These are phyloP conservation scores for Kwoniella shivajii DNA, from an alignment of 1,284 basidiomycete species.

Conservation along the genomic window DNA sequence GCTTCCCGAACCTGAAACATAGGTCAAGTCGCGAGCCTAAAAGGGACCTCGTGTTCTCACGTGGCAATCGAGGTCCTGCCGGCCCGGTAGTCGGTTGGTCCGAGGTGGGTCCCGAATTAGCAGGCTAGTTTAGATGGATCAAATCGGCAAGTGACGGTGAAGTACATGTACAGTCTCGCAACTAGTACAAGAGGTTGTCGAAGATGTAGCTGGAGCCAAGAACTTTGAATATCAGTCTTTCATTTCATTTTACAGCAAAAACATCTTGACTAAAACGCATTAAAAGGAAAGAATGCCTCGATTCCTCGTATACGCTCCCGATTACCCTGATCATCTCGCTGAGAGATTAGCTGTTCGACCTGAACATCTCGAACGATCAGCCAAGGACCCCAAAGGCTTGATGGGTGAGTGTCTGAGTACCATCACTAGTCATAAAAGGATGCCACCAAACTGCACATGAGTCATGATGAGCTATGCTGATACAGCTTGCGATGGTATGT, in stretches of 20 bases:
- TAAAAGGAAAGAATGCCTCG: conserved; percentile 29
- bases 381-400: conserved; percentile 23
- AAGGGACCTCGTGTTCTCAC: too few relatives aligned
- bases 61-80: too few relatives aligned
- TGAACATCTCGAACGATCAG: conserved; percentile 33
- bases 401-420: neutral
- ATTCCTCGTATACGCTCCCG: conserved; percentile 44
- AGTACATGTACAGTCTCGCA: neutral
- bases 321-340: conserved; percentile 45
- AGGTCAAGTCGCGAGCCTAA: too few relatives aligned
- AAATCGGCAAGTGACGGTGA: neutral
- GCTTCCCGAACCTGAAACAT: too few relatives aligned
- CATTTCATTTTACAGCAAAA: too few relatives aligned
- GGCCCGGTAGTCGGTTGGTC: neutral
- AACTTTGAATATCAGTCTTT: too few relatives aligned
- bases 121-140: neutral
- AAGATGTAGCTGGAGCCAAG: too few relatives aligned
- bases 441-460: neutral
- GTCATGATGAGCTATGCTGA: too few relatives aligned
- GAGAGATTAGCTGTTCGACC: conserved; percentile 43
- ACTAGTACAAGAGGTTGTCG: neutral
- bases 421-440: too few relatives aligned
- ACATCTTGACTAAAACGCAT: too few relatives aligned
- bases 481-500: too few relatives aligned
- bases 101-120: neutral